Evolutionary conservation across 257 asterid genomes (phyloP).

Genomic region (Solanum neorickii): DNA sequence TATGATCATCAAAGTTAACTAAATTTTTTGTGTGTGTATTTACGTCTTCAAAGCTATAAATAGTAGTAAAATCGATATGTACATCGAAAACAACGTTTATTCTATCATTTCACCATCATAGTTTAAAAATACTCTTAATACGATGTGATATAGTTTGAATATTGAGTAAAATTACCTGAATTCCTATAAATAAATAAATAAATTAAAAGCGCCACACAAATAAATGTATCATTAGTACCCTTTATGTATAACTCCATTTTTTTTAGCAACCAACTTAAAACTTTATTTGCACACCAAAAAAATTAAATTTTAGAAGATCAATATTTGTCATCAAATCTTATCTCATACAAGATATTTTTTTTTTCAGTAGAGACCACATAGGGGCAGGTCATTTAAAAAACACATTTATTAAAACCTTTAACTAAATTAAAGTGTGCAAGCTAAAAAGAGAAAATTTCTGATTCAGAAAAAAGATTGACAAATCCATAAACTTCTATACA

Average conservation of each 20-base stretch:
- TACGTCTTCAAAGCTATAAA: background rate
- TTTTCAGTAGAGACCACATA: background rate
- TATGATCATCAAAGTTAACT: background rate
- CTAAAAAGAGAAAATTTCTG: background rate
- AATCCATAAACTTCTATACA: background rate
- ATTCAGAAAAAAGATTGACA: background rate
- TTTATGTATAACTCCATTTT: background rate
- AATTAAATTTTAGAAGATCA: background rate
- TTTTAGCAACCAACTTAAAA: background rate
- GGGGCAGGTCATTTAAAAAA: background rate
- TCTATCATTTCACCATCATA: background rate
- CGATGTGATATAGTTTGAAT: background rate
- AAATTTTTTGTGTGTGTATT: background rate
- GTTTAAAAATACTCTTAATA: background rate
- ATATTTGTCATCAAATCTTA: background rate
- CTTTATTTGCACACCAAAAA: background rate
- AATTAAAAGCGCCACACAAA: background rate
- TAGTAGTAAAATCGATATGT: too few species aligned
- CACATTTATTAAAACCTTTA: background rate
- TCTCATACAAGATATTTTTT: background rate
- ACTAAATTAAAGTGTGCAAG: background rate
- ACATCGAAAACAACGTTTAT: background rate
- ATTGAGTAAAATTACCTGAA: too few species aligned
- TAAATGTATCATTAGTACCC: background rate
- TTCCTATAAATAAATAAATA: too few species aligned